Percentiles rank a stretch among this genome's conserved stretches.
phyloP scores from a whole-genome alignment of 2,329 filamentous ascomycete genomes.

The Nectriaceae sp. region DNA sequence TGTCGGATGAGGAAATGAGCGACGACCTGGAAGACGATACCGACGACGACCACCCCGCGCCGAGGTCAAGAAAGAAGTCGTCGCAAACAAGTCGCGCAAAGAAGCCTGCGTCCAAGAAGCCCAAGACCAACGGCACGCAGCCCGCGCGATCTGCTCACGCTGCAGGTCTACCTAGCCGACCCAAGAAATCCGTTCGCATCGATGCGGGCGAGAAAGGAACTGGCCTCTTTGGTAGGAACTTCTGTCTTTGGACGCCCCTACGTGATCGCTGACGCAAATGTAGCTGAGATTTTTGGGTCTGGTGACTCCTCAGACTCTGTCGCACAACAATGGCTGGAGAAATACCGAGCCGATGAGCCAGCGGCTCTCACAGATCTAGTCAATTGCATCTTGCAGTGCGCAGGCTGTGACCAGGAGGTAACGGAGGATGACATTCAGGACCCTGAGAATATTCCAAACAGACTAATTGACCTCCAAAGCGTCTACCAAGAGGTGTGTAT shows the following conservation, averaged over 20 bases:
- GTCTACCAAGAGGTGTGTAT: conserved; percentile 74
- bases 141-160: conserved; percentile 38
- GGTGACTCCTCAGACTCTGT: conserved; percentile 58
- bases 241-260: conserved; percentile 1
- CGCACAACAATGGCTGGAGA: conserved; percentile 60
- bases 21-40: conserved; percentile 48
- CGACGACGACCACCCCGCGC: conserved; percentile 41
- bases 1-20: conserved; percentile 48
- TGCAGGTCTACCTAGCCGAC: conserved; percentile 51
- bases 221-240: conserved; percentile 55
- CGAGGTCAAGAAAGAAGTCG: conserved; percentile 42
- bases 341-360: conserved; percentile 56
- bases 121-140: conserved; percentile 61
- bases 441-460: conserved; percentile 79
- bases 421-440: conserved; percentile 84
- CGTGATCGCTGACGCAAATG: conserved; percentile 19
- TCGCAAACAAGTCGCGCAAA: conserved; percentile 48
- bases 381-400: conserved; percentile 68
- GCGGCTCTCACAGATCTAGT: conserved; percentile 62
- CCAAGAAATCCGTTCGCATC: conserved; percentile 57
- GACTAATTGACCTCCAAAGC: conserved; percentile 81
- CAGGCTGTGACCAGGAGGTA: conserved; percentile 80
- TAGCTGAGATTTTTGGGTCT: conserved; percentile 65
- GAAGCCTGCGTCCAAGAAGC: conserved; percentile 64
- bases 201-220: conserved; percentile 53